Base-by-base conservation (phyloP, 345 rosid genomes). In the Garcia nutans region DNA sequence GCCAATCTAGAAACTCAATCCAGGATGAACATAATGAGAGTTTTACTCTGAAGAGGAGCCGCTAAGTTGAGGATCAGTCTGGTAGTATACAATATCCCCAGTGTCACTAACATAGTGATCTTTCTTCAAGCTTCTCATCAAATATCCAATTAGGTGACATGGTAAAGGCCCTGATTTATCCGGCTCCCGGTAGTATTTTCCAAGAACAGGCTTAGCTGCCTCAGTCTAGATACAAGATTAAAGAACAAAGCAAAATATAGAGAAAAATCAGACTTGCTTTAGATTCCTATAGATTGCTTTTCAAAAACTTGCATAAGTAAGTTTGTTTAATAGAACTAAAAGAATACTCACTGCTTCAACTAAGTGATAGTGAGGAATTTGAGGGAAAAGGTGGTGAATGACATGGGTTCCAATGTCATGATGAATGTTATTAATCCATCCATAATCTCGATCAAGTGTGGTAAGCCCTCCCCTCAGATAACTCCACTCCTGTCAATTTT, bases 381-480 rank as follows among this genome's bases (percentile, higher is more conserved):
- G 97, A 79, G 97, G 97, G 84, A 93, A 93, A 57, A 93, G 92
- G 77, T 93, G 97, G 72, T 93, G 97, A 62, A 93, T 82, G 77
- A 93, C 94, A 76, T 93, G 96, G 64, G 97, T 93, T 84, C 97
- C 97, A 76, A 89, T 91, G 61, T 93, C 94, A 64, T 93, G 97
- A 82, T 93, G 97, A 73, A 93, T 84, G 33, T 84, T 85, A 78
- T 93, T 93, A 68, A 93, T 86, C 81, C 81, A 64, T 60, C 96
- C 96, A 49, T 93, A 93, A 77, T 93, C 97, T 41, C 94, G 87
- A 76, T 93, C 97, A 6, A 93, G 42, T 0, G 97, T 93, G 24
- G 97, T 93, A 12, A 93, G 87, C 78, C 97, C 96, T 88, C 97
- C 97, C 68, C 96, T 85, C 41, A 93, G 68, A 68, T 89, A 89